Evolutionary conservation across 2,329 filamentous ascomycete genomes (phyloP), one percentile per base, ranked within the genome.

Genomic region (Neofusicoccum cordaticola): DNA sequence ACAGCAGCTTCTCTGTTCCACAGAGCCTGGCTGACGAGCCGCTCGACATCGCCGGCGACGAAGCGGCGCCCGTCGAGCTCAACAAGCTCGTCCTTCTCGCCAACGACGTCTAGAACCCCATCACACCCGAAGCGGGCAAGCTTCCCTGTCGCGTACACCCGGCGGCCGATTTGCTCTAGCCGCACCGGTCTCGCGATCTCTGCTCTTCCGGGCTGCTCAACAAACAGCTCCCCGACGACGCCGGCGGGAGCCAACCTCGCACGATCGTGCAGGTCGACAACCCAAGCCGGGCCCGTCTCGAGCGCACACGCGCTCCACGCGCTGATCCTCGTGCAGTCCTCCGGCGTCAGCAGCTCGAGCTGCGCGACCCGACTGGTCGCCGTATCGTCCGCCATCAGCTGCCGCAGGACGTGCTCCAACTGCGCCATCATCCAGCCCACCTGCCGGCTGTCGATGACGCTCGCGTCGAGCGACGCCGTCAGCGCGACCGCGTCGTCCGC

Each of bases 401-500:
- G 75, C 50, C 80, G 78, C 0, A 82, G 79, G 17, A 85, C 80
- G 4, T 78, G 76, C 41, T 81, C 81, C 27, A 89, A 79, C 62
- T 85, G 82, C 1, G 77, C 71, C 19, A 88, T 75, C 2, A 84
- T 83, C 37, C 80, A 78, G 68, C 86, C 77, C 75, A 88, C 84
- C 17, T 82, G n/a, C 31, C 77, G 74, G 34, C 76, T 78, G 17
- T 78, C 77, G n/a, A 90, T 82, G 0, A 83, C 81, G 17, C 83
- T 83, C 19, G 85, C 86, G 69, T 90, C 87, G 69, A 88, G 89
- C 69, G 86, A 87, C 0, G 86, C 86, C 77, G 86, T 87, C 64
- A 87, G 78, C 12, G 83, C 74, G 71, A 89, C 85, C 1, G 84
- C 82, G 67, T 80, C 78, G 1, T 82, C 78, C 39, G 85, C 83